Evolutionary conservation across 371 early-diverging fungal species (phyloP).

Genomic region (Apophysomyces trapeziformis): DNA sequence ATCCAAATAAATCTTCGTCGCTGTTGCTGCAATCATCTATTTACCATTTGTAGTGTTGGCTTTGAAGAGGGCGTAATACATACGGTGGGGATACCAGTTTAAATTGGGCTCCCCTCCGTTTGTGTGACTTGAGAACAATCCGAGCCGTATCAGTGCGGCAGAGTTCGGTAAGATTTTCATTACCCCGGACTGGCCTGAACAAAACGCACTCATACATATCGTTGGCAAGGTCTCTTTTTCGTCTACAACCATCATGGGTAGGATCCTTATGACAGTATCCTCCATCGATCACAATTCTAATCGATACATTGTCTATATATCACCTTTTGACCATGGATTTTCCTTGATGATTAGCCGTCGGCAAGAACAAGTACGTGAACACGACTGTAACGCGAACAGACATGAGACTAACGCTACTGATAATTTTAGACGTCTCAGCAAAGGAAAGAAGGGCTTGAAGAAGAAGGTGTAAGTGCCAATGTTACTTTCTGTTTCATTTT

Average conservation of each 20-base stretch:
- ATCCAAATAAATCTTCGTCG: slow-evolving; percentile 17
- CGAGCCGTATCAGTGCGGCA: neutral
- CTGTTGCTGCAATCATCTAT: neutral
- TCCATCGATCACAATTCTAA: slow-evolving; percentile 2
- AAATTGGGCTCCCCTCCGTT: neutral
- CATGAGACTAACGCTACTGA: neutral
- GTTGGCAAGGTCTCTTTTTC: slow-evolving; percentile 4
- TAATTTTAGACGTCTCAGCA: slow-evolving; percentile 73
- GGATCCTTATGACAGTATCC: neutral
- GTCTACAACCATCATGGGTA: slow-evolving; percentile 7
- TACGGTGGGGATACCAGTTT: neutral
- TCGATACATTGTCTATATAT: slow-evolving; percentile 2
- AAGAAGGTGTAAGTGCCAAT: slow-evolving; percentile 89
- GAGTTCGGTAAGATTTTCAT: neutral
- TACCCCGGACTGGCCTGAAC: neutral
- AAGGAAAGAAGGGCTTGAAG: slow-evolving; percentile 97
- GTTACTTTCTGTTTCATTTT: neutral
- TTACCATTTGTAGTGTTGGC: slow-evolving; percentile 6
- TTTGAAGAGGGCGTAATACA: neutral
- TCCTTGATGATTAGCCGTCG: slow-evolving; percentile 69
- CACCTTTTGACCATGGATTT: neutral
- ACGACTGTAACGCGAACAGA: too few species aligned
- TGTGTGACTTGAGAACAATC: neutral
- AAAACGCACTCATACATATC: neutral
- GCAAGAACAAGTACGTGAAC: slow-evolving; percentile 90